A percentile compares a stretch with the other conserved stretches of the same genome.
Conservation (phyloP, 2,329 filamentous ascomycete species). For the Pseudopithomyces maydicus region DNA sequence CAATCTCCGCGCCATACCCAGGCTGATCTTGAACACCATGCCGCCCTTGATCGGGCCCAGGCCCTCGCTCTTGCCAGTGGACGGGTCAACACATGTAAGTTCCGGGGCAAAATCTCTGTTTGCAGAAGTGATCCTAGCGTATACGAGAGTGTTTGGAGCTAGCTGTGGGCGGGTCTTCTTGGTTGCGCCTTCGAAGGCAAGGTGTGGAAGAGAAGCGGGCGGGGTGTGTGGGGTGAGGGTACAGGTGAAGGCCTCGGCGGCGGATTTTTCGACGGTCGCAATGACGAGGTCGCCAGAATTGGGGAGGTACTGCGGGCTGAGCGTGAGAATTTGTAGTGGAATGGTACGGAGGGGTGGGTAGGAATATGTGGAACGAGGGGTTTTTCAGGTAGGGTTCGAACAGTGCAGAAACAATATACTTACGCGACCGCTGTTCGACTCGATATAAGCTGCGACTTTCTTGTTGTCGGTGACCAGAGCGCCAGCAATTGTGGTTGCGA, state of each 20-base stretch:
- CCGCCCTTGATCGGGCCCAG: slow-evolving; percentile 82
- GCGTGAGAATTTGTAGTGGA: not conserved
- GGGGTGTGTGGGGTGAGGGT: slow-evolving; percentile 68
- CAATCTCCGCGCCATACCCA: slow-evolving; percentile 80
- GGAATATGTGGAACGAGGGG: not conserved
- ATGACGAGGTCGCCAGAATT: slow-evolving; percentile 84
- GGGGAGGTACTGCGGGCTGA: slow-evolving; percentile 71
- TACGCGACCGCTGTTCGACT: slow-evolving; percentile 72
- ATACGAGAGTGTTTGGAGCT: slow-evolving; percentile 76
- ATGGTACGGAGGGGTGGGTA: not conserved
- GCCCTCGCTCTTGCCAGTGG: slow-evolving; percentile 87
- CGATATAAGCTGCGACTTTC: slow-evolving; percentile 81
- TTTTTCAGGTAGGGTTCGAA: not conserved
- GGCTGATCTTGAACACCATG: slow-evolving; percentile 82
- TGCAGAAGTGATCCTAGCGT: slow-evolving; percentile 80
- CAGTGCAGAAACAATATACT: slow-evolving; percentile 25
- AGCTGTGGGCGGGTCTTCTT: slow-evolving; percentile 90
- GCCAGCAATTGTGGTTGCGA: slow-evolving; percentile 71
- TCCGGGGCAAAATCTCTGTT: slow-evolving; percentile 73
- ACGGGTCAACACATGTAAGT: slow-evolving; percentile 83
- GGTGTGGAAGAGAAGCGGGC: slow-evolving; percentile 75
- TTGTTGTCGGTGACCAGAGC: slow-evolving; percentile 69
- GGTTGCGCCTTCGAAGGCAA: slow-evolving; percentile 90
- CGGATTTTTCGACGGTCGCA: slow-evolving; percentile 78
- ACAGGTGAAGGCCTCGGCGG: slow-evolving; percentile 80